Base-by-base conservation (phyloP, 371 early-diverging fungal genomes). In the Apophysomyces trapeziformis region DNA sequence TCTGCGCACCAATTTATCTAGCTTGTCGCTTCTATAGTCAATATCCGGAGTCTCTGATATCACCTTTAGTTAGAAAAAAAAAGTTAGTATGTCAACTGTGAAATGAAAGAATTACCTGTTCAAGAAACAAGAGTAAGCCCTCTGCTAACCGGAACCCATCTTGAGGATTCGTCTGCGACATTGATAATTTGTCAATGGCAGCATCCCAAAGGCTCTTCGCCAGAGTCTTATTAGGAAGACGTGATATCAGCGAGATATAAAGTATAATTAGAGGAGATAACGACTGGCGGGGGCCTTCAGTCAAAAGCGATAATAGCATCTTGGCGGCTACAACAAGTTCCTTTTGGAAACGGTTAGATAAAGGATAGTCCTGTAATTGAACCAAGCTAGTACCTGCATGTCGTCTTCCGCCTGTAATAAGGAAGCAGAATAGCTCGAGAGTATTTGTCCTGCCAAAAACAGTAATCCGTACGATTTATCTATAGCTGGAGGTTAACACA, bases 171-270 rank as follows among this genome's bases (percentile, higher is more conserved):
- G 46, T 18, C 16, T 45, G 46, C 4, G n/a, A 13, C 5, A n/a
- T 18, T 13, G 46, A 45, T 7, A 77, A 39, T 11, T 61, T 47
- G 1, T 63, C 46, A 26, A 72, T 45, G 32, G 69, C 64, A 7
- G 46, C 11, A 26, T 44, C 38, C 73, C 76, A 78, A 5, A 78
- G 39, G 7, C 38, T 39, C 7, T 64, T 43, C 13, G 76, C 57
- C 14, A 61, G 61, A 5, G 36, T 13, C 21, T 32, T 59, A 38
- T 67, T 57, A 0, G 61, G 37, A 4, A 73, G 21, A 13, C 63
- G 16, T 11, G 61, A 12, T 7, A 78, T 21, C 21, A 69, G 26
- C 1, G 65, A 47, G 5, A 73, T 36, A 54, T 66, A 69, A 7
- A 71, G 64, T 1, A 68, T 66, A 0, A 65, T 43, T 5, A 78